These are phyloP conservation scores for Thielaviopsis musarum DNA, from an alignment of 2,329 filamentous ascomycete species.

Conservation along the genomic window DNA sequence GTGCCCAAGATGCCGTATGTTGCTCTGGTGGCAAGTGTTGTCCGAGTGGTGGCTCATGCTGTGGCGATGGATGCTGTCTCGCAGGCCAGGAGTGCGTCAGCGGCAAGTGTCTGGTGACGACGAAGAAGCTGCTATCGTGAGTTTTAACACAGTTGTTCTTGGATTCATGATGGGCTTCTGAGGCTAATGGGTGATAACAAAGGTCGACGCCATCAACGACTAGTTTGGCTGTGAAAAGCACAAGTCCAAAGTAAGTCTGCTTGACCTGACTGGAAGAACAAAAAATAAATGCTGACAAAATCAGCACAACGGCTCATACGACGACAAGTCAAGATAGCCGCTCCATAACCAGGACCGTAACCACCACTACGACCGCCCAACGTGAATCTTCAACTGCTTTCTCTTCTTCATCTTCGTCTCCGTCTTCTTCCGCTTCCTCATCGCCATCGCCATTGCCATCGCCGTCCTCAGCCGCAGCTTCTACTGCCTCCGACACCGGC, in stretches of 20 bases:
- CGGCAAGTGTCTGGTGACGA: conserved; percentile 7
- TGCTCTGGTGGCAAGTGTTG: conserved; percentile 12
- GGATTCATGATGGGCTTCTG: not conserved
- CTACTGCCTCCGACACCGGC: not conserved
- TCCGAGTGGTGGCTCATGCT: conserved; percentile 8
- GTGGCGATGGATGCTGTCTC: conserved; percentile 11
- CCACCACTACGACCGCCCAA: not conserved
- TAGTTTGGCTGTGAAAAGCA: not conserved
- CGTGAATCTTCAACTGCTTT: not conserved
- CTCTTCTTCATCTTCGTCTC: not conserved
- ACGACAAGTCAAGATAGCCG: too few species aligned
- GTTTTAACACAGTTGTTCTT: too few species aligned
- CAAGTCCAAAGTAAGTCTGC: not conserved
- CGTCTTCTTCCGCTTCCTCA: not conserved
- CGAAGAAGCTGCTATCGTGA: not conserved
- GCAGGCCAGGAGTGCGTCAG: conserved; percentile 8
- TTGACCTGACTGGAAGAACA: not conserved
- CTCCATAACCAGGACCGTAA: not conserved
- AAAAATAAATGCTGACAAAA: not conserved
- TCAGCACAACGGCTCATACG: not conserved
- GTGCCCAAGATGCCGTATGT: conserved; percentile 5
- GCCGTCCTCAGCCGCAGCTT: not conserved
- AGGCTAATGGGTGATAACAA: not conserved
- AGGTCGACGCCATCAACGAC: not conserved
- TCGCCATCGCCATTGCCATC: not conserved